Percentiles rank a stretch among this genome's conserved stretches.
Conservation (phyloP, 1,284 basidiomycete genomes). For the Afroboletus lepidellus region DNA sequence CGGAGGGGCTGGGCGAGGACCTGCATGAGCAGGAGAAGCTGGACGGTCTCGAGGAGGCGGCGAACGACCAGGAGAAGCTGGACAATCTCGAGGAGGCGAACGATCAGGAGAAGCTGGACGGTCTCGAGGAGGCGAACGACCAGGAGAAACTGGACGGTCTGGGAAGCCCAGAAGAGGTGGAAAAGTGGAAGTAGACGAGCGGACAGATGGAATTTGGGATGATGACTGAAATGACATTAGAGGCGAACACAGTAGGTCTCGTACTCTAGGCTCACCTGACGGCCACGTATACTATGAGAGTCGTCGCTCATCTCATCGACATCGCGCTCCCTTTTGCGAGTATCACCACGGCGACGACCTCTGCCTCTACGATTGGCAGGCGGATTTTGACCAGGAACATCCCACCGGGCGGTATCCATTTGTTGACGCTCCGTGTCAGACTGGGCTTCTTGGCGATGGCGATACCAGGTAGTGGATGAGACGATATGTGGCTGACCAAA, state of each 20-base stretch:
- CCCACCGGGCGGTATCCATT: too few species aligned
- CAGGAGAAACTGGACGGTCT: too few species aligned
- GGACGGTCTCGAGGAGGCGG: too few species aligned
- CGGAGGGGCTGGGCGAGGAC: too few species aligned
- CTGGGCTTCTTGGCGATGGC: conserved; percentile 2
- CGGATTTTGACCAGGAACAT: not conserved
- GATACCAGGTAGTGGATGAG: conserved; percentile 3
- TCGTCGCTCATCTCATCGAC: too few species aligned
- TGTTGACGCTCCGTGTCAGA: not conserved
- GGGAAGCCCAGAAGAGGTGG: not conserved
- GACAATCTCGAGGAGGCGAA: not conserved
- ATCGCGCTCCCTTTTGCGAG: too few species aligned
- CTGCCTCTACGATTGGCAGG: not conserved
- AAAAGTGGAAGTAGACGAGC: not conserved
- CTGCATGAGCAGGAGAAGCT: too few species aligned
- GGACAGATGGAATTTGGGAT: not conserved
- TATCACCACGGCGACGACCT: not conserved
- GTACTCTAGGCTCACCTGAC: too few species aligned
- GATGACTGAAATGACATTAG: too few species aligned
- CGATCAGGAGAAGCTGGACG: not conserved
- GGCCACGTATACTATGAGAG: too few species aligned
- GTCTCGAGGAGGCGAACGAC: too few species aligned
- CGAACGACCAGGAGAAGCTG: not conserved
- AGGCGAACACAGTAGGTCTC: too few species aligned
- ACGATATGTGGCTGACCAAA: not conserved